phyloP scores from a whole-genome alignment of 2,329 filamentous ascomycete genomes.

The Colletotrichum chrysophilum region DNA sequence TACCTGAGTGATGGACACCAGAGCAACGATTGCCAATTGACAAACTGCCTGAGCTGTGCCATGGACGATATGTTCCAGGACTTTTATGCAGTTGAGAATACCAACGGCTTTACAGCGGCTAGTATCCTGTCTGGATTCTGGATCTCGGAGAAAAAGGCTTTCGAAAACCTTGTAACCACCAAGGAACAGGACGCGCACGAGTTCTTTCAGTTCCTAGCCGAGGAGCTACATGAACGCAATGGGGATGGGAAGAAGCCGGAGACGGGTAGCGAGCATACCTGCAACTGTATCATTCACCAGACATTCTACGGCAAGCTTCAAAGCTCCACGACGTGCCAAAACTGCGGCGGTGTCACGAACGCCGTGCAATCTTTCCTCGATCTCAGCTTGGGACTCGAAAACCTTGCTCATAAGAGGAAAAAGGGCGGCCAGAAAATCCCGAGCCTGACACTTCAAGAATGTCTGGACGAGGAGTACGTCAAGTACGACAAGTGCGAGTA shows the following conservation, averaged over 20 bases:
- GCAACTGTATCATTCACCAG: slow-evolving; percentile 91
- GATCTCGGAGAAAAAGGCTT: slow-evolving; percentile 78
- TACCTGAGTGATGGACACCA: slow-evolving; percentile 92
- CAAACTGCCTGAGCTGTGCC: slow-evolving; percentile 70
- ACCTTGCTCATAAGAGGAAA: slow-evolving; percentile 69
- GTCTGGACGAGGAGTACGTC: slow-evolving; percentile 86
- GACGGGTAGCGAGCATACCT: slow-evolving; percentile 66
- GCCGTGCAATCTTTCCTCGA: slow-evolving; percentile 91
- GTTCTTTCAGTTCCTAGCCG: slow-evolving; percentile 94
- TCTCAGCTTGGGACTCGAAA: slow-evolving; percentile 85
- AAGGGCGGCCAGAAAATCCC: slow-evolving; percentile 54
- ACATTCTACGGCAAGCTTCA: slow-evolving; percentile 93
- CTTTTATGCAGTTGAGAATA: slow-evolving; percentile 75
- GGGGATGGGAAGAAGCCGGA: slow-evolving; percentile 70
- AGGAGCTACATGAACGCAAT: slow-evolving; percentile 86
- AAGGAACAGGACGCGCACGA: slow-evolving; percentile 97
- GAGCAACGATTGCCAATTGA: slow-evolving; percentile 70
- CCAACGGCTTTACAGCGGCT: slow-evolving; percentile 88
- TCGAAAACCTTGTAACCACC: slow-evolving; percentile 82
- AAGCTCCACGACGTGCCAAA: slow-evolving; percentile 88
- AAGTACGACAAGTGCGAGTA: slow-evolving; percentile 89
- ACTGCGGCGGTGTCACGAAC: slow-evolving; percentile 81
- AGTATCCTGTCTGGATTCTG: slow-evolving; percentile 89
- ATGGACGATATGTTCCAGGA: slow-evolving; percentile 79
- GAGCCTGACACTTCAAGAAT: slow-evolving; percentile 69